A percentile compares a stretch with the other conserved stretches of the same genome.
Conservation (phyloP, 768 basidiomycete species). For the Ephemerocybe angulata region DNA sequence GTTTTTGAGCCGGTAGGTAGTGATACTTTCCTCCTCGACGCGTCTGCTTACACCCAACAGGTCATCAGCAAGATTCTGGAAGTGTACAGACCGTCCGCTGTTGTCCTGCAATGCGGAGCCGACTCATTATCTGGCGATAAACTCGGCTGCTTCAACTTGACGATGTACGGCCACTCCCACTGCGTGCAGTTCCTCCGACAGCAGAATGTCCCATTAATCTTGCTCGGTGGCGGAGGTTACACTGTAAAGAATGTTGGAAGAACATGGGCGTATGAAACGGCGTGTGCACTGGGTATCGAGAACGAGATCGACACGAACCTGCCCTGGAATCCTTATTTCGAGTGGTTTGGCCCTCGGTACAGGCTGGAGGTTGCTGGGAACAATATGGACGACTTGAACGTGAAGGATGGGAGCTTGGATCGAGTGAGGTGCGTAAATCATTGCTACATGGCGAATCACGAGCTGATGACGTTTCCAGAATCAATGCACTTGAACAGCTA, state of each 20-base stretch:
- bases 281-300: slow-evolving; percentile 86
- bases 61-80: slow-evolving; percentile 83
- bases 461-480: neutral
- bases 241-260: slow-evolving; percentile 95
- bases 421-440: slow-evolving; percentile 58
- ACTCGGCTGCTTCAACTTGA: slow-evolving; percentile 92
- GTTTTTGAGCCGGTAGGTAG: slow-evolving; percentile 87
- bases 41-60: slow-evolving; percentile 34
- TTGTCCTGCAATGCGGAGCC: slow-evolving; percentile 93
- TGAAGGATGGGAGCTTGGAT: slow-evolving; percentile 75
- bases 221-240: slow-evolving; percentile 95
- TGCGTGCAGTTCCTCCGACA: slow-evolving; percentile 84
- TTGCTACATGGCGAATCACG: neutral
- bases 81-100: slow-evolving; percentile 80
- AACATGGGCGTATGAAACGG: slow-evolving; percentile 96
- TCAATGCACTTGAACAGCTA: slow-evolving; percentile 36
- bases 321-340: slow-evolving; percentile 88
- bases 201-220: slow-evolving; percentile 81
- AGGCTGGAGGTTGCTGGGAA: slow-evolving; percentile 86
- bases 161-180: slow-evolving; percentile 91
- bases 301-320: slow-evolving; percentile 72
- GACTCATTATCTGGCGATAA: slow-evolving; percentile 96
- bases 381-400: slow-evolving; percentile 94
- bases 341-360: slow-evolving; percentile 97
- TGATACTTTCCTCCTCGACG: neutral